These are phyloP conservation scores for Chytridiales sp. DNA, from an alignment of 371 early-diverging fungal species.

Conservation along the genomic window DNA sequence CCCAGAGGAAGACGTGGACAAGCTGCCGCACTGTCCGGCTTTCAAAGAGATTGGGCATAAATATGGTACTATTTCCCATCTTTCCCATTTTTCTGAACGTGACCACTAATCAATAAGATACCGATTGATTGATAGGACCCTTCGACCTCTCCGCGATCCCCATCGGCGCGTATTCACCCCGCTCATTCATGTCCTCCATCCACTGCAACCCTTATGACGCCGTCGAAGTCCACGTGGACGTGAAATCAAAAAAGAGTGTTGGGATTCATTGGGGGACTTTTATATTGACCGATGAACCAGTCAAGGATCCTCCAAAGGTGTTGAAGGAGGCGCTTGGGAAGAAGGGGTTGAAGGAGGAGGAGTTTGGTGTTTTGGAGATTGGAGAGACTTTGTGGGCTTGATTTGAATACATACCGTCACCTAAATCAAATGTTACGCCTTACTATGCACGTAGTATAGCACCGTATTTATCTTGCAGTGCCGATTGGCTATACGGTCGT, in stretches of 20 bases:
- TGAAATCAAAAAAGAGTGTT: slow-evolving; percentile 62
- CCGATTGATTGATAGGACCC: slow-evolving; percentile 45
- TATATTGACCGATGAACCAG: slow-evolving; percentile 59
- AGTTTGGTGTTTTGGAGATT: slow-evolving; percentile 56
- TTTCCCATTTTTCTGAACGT: slow-evolving; percentile 15
- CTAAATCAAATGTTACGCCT: too few species aligned
- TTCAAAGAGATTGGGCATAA: slow-evolving; percentile 77
- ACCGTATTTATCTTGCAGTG: too few species aligned
- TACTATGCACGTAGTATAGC: too few species aligned
- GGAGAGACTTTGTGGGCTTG: slow-evolving; percentile 52
- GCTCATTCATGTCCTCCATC: slow-evolving; percentile 66
- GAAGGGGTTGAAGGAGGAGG: slow-evolving; percentile 51
- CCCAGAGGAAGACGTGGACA: slow-evolving; percentile 34
- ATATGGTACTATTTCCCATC: slow-evolving; percentile 64
- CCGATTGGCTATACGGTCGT: too few species aligned
- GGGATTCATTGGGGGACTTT: slow-evolving; percentile 70
- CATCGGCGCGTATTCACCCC: slow-evolving; percentile 80
- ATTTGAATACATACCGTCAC: background rate
- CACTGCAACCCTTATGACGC: slow-evolving; percentile 79
- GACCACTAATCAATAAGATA: background rate
- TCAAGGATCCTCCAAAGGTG: slow-evolving; percentile 57
- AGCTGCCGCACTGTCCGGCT: slow-evolving; percentile 69
- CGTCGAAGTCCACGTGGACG: slow-evolving; percentile 70
- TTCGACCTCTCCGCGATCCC: slow-evolving; percentile 75
- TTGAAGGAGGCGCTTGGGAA: slow-evolving; percentile 49